Base-by-base conservation (phyloP, 2,329 filamentous ascomycete genomes). In the Sarocladiaceae sp. region DNA sequence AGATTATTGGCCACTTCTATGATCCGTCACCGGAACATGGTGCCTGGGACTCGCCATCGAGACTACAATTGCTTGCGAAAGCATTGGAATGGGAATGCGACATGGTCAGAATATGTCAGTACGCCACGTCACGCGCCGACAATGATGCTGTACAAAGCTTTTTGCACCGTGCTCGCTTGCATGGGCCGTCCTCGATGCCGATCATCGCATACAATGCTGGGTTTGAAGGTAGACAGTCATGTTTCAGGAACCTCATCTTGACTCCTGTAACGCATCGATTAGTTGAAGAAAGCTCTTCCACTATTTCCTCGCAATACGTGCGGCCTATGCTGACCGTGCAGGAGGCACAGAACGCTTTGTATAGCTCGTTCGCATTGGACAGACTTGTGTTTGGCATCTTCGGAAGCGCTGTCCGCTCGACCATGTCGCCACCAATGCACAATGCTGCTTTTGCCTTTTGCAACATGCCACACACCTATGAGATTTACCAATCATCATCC, bases 391-490 rank as follows among this genome's bases (percentile, higher is more conserved):
- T 82, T 58, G 80, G 79, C 54, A 78, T 85, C 54, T 77, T 84
- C 42, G 82, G 82, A 22, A 79, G 74, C 31, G 79, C 76, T 52
- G 74, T 80, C 15, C 76, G 72, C 37, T 83, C 81, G 62, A 83
- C 77, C 58, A 65, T 84, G 50, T 84, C 81, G 23, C 82, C 82
- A 3, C 77, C 77, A 13, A 85, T 85, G 81, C 82, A 85, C 60
- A 82, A 79, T 52, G 75, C 79, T 20, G 81, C 81, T 6, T 85
- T 80, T 59, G 67, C 71, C 42, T 71, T 71, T 3, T 82, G 77
- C 56, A 80, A 80, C 0, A 78, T 86, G 74, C 78, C 76, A 10
- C 82, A 85, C 59, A 65, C 70, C 3, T 84, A 82, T 58, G 64
- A 70, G 33, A 76, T 76, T 11, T 71, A 77, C 42, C 75, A 82